These are phyloP conservation scores for Exophiala phaeomuriformis DNA, from an alignment of 2,329 filamentous ascomycete genomes.

Conservation along the genomic window DNA sequence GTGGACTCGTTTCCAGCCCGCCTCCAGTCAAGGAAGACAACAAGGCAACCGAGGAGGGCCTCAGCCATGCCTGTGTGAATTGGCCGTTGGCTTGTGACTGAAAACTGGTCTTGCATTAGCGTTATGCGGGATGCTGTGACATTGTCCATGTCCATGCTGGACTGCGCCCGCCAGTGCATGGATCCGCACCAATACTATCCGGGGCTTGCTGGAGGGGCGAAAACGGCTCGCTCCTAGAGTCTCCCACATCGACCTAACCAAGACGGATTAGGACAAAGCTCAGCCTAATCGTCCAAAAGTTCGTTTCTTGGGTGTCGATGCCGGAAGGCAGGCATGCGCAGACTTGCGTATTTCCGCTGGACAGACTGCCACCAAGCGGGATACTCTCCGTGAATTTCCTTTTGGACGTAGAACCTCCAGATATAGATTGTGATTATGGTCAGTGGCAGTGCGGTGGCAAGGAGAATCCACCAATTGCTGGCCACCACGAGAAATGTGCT, in stretches of 20 bases:
- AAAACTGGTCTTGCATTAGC: not conserved
- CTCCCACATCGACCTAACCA: no score
- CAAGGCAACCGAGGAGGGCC: not conserved
- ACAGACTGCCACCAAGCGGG: not conserved
- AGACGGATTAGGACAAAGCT: not conserved
- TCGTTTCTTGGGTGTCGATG: not conserved
- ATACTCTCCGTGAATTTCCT: not conserved
- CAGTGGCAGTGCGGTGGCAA: slow-evolving; percentile 6
- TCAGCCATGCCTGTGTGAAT: not conserved
- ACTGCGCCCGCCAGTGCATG: not conserved
- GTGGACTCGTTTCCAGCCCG: not conserved
- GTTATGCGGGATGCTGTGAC: not conserved
- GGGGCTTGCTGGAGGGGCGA: no score
- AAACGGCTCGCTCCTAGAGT: no score
- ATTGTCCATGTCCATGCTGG: not conserved
- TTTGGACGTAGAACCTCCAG: slow-evolving; percentile 10
- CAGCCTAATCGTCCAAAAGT: not conserved
- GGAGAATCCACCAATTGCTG: slow-evolving; percentile 20
- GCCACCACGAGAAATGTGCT: slow-evolving; percentile 5
- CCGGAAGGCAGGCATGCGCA: not conserved
- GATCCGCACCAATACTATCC: not conserved
- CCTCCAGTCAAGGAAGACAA: not conserved
- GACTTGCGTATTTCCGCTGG: not conserved
- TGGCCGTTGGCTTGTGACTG: not conserved
- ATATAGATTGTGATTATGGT: slow-evolving; percentile 7